Conservation (phyloP, 176 grass and related monocot genomes). For the Phoenix roebelenii region DNA sequence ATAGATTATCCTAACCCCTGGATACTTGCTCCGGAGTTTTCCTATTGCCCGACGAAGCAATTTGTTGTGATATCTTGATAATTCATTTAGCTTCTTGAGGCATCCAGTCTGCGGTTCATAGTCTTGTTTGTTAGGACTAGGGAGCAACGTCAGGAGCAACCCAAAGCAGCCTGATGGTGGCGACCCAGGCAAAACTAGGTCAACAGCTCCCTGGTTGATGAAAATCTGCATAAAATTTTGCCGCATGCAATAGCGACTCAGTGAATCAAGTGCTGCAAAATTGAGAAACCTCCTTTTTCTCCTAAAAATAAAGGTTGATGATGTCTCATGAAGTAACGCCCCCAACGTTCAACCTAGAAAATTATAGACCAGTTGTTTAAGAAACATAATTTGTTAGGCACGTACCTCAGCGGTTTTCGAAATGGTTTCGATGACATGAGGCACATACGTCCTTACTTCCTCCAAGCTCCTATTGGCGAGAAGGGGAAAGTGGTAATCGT, state of each 20-base stretch:
- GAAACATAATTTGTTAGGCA: too few relatives aligned
- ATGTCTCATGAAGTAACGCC: too few relatives aligned
- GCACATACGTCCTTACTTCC: slow-evolving; percentile 33
- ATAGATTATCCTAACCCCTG: slow-evolving; percentile 18
- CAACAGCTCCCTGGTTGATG: slow-evolving; percentile 29
- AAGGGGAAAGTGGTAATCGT: slow-evolving; percentile 38
- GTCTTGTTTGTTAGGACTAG: background rate
- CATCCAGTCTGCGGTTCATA: slow-evolving; percentile 34
- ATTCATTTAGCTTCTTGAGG: slow-evolving; percentile 38
- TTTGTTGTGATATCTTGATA: slow-evolving; percentile 46
- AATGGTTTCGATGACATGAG: slow-evolving; percentile 37
- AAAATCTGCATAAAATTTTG: slow-evolving; percentile 13
- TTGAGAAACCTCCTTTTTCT: too few relatives aligned
- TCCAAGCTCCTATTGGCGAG: slow-evolving; percentile 24
- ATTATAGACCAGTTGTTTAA: too few relatives aligned
- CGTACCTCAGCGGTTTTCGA: slow-evolving; percentile 34
- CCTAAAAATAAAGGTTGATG: too few relatives aligned
- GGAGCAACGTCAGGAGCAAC: slow-evolving; percentile 27
- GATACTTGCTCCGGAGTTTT: slow-evolving; percentile 20
- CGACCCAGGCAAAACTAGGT: slow-evolving; percentile 34
- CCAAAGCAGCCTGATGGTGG: slow-evolving; percentile 29
- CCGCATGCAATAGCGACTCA: too few relatives aligned
- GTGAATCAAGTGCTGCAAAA: too few relatives aligned
- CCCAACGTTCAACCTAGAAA: too few relatives aligned
- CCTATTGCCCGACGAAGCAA: slow-evolving; percentile 26